Evolutionary conservation across 768 basidiomycete species (phyloP), one percentile per base, ranked within the genome.

Genomic region (Cubamyces lactineus): DNA sequence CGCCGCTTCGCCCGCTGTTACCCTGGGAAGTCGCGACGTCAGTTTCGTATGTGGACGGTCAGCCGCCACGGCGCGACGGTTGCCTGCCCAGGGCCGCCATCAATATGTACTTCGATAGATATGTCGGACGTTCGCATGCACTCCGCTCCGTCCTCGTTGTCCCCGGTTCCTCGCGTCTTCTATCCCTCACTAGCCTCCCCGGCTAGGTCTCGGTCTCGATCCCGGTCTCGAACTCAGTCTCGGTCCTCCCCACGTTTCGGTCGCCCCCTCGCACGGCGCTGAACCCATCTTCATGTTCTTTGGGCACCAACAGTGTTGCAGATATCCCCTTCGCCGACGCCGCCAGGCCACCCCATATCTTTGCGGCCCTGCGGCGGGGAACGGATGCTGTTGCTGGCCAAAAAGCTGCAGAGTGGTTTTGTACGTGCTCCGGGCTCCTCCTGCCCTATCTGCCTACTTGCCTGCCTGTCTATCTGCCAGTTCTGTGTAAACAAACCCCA

Each of bases 261-360:
- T 39, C 24, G 61, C 51, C 57, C 40, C 16, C 21, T 15, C 53
- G 63, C 59, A 61, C 59, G 50, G 47, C 55, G 59, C 59, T 56
- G 57, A 58, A 61, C 60, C 56, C 43, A 30, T 65, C 64, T 61
- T 51, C 59, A 56, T 26, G 65, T 62, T 64, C 61, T 67, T 70
- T 70, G 69, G 59, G 65, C 69, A 70, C 63, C 61, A 70, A 70
- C 62, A 46, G 53, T 62, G 63, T 67, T 54, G n/a, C 56, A 26
- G 46, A 47, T 26, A 41, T 3, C 49, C 34, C 57, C 48, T 26
- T 34, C 39, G 41, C 57, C 46, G 28, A 21, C 49, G 24, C n/a
- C 24, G 46, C 24, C 24, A 34, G 34, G 34, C 34, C 34, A 7
- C 11, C 28, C 28, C 28, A 9, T 11, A 34, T 6, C 23, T 40